phyloP scores from a whole-genome alignment of 352 stramenopile species.

The Globisporangium paroecandrum region DNA sequence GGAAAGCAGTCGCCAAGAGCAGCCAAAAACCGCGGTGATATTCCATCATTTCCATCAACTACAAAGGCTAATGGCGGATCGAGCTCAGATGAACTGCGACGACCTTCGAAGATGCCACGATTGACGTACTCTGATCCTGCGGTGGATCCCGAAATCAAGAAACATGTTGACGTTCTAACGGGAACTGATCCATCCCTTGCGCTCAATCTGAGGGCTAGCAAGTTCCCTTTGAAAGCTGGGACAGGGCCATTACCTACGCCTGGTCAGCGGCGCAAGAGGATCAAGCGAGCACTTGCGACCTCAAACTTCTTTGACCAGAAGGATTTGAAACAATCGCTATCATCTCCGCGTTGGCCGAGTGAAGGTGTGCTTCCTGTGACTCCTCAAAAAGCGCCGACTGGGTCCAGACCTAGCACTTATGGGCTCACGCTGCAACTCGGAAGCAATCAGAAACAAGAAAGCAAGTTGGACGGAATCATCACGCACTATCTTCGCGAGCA shows the following conservation, averaged over 20 bases:
- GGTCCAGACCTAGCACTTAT: background rate
- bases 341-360: constrained; percentile 4
- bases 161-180: constrained; percentile 5
- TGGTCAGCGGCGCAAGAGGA: constrained; percentile 27
- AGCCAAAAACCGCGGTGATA: constrained; percentile 6
- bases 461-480: constrained; percentile 80
- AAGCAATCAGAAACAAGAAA: constrained; percentile 18
- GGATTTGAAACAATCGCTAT: constrained; percentile 14
- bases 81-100: constrained; percentile 11
- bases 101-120: constrained; percentile 18
- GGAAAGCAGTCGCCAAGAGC: constrained; percentile 18
- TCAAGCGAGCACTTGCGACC: constrained; percentile 26
- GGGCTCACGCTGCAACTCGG: constrained; percentile 3
- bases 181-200: background rate
- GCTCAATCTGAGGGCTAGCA: background rate
- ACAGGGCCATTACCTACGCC: background rate
- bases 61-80: constrained; percentile 1
- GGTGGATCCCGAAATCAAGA: constrained; percentile 1
- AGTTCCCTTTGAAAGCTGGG: constrained; percentile 1
- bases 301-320: constrained; percentile 31
- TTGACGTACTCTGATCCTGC: constrained; percentile 3
- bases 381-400: constrained; percentile 1
- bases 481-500: constrained; percentile 86
- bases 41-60: constrained; percentile 6
- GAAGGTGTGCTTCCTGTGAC: background rate